Conservation (phyloP, 257 asterid species). For the Handroanthus guayacan region DNA sequence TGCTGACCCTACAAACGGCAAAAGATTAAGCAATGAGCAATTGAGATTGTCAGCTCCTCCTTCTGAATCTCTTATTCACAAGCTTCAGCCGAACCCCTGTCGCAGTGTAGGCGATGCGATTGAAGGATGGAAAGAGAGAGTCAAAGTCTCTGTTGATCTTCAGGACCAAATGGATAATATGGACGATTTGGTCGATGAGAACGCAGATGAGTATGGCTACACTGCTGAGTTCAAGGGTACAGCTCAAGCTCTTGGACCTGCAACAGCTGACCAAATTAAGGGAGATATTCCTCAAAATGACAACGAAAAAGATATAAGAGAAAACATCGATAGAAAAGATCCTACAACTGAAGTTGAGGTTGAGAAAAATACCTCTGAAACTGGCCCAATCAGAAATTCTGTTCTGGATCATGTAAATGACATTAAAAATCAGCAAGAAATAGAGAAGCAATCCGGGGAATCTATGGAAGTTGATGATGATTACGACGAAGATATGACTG, state of each 20-base stretch:
- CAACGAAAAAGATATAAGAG: slow-evolving; percentile 52
- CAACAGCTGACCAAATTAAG: slow-evolving; percentile 81
- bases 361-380: slow-evolving; percentile 58
- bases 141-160: slow-evolving; percentile 81
- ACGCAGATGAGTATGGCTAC: slow-evolving; percentile 86
- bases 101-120: slow-evolving; percentile 93
- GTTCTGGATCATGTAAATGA: slow-evolving; percentile 44
- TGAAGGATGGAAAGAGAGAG: slow-evolving; percentile 96
- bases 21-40: slow-evolving; percentile 53
- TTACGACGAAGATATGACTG: slow-evolving; percentile 38
- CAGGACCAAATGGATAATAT: slow-evolving; percentile 50
- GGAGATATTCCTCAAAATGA: slow-evolving; percentile 59
- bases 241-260: slow-evolving; percentile 97
- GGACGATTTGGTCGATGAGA: slow-evolving; percentile 65
- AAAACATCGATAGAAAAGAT: slow-evolving; percentile 46
- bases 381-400: slow-evolving; percentile 45
- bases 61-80: slow-evolving; percentile 56
- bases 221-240: slow-evolving; percentile 87
- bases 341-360: slow-evolving; percentile 54
- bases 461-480: slow-evolving; percentile 46
- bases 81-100: slow-evolving; percentile 75
- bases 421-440: slow-evolving; percentile 40
- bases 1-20: slow-evolving; percentile 59
- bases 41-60: slow-evolving; percentile 49
- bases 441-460: slow-evolving; percentile 54